Conservation (phyloP, 1,284 basidiomycete species). For the Coniferiporia weirii region DNA sequence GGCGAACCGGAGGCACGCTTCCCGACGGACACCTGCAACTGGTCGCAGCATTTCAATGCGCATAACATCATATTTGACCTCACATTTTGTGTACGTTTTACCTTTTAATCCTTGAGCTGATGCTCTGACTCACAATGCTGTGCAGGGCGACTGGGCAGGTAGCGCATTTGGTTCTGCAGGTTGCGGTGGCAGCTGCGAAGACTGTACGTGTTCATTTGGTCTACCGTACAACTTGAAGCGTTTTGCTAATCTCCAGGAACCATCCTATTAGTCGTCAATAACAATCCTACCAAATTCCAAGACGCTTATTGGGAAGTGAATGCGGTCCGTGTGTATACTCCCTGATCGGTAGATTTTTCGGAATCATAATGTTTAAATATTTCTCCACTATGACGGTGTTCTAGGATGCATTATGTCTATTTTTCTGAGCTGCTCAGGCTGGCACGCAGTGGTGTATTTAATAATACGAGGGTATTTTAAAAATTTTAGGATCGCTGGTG, state of each 20-base stretch:
- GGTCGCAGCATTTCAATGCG: conserved; percentile 39
- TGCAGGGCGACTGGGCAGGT: conserved; percentile 24
- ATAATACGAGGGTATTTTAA: too few species aligned
- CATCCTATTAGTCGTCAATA: conserved; percentile 40
- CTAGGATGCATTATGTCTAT: too few species aligned
- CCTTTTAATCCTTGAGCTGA: neutral
- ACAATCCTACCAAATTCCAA: conserved; percentile 46
- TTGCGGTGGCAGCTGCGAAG: conserved; percentile 20
- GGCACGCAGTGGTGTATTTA: too few species aligned
- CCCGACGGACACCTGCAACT: conserved; percentile 38
- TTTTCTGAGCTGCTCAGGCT: too few species aligned
- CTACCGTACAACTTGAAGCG: too few species aligned
- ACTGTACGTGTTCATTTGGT: conserved; percentile 18
- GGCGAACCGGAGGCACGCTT: conserved; percentile 47
- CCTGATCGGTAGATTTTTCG: neutral
- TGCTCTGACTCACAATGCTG: neutral
- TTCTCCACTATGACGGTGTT: too few species aligned
- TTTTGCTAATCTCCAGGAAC: too few species aligned
- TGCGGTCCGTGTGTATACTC: conserved; percentile 49
- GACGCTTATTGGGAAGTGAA: conserved; percentile 65
- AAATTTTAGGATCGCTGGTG: too few species aligned
- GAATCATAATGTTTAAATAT: neutral
- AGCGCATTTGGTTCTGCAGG: conserved; percentile 17
- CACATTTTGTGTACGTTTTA: conserved; percentile 44
- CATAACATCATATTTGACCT: conserved; percentile 49